phyloP scores from a whole-genome alignment of 2,329 filamentous ascomycete species.

The Rosellinia necatrix region DNA sequence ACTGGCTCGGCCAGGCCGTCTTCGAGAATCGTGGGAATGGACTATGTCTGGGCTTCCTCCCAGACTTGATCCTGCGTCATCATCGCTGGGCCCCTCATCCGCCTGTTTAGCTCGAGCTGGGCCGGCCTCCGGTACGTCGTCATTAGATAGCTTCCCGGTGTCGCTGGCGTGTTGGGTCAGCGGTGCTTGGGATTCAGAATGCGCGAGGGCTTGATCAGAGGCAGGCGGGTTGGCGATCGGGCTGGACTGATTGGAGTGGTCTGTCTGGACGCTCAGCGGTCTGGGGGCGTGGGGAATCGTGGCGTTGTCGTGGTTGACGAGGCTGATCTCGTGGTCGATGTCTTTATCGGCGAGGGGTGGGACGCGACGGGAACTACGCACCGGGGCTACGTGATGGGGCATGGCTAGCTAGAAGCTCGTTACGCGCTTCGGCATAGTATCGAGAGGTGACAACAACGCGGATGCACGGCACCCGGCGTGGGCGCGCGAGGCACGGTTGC shows the following conservation, averaged over 20 bases:
- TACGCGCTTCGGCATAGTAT: conserved; percentile 36
- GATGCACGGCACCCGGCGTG: conserved; percentile 20
- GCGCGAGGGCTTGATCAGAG: conserved; percentile 30
- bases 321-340: conserved; percentile 72
- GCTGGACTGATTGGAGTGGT: conserved; percentile 18
- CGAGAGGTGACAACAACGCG: conserved; percentile 25
- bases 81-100: conserved; percentile 14
- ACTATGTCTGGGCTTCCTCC: neutral
- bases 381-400: conserved; percentile 43
- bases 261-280: conserved; percentile 26
- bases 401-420: conserved; percentile 42
- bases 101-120: conserved; percentile 25
- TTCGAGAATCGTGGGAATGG: conserved; percentile 9
- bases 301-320: conserved; percentile 66
- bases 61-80: conserved; percentile 4
- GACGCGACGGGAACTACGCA: conserved; percentile 60
- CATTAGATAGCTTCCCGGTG: conserved; percentile 13
- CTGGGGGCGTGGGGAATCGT: conserved; percentile 24
- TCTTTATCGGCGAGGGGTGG: conserved; percentile 61
- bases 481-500: neutral
- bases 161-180: conserved; percentile 28
- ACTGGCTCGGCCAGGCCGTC: neutral
- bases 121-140: conserved; percentile 20
- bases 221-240: conserved; percentile 23
- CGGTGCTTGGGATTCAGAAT: conserved; percentile 32